Evolutionary conservation across 1,284 basidiomycete species (phyloP).

Genomic region (Moniliophthora roreri): DNA sequence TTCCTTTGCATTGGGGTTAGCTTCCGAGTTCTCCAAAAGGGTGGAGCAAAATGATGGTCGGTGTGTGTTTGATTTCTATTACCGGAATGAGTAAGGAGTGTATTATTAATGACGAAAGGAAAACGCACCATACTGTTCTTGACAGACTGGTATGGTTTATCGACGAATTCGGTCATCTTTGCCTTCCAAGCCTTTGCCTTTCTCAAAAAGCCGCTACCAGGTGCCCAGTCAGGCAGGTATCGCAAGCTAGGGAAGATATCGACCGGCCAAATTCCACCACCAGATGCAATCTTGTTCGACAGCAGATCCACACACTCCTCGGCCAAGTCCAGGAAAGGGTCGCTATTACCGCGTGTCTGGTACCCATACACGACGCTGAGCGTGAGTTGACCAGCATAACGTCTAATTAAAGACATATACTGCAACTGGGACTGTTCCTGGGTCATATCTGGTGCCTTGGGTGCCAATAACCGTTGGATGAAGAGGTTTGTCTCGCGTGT

Average conservation of each 20-base stretch:
- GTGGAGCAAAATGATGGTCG: constrained; percentile 63
- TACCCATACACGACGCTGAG: constrained; percentile 68
- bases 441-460: constrained; percentile 38
- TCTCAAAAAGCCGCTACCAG: constrained; percentile 45
- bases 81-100: not conserved
- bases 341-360: constrained; percentile 48
- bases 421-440: constrained; percentile 17
- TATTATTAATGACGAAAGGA: not conserved
- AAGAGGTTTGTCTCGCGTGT: constrained; percentile 51
- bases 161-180: constrained; percentile 66
- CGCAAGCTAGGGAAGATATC: constrained; percentile 52
- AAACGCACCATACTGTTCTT: constrained; percentile 50
- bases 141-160: constrained; percentile 60
- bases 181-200: constrained; percentile 65
- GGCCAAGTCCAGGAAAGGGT: constrained; percentile 57
- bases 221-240: constrained; percentile 44
- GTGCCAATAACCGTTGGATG: constrained; percentile 45
- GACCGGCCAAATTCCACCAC: constrained; percentile 69
- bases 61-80: constrained; percentile 47
- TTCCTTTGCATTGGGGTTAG: constrained; percentile 13
- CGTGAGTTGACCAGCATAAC: constrained; percentile 62
- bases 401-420: constrained; percentile 24
- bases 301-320: constrained; percentile 62
- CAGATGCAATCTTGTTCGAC: constrained; percentile 59
- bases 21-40: constrained; percentile 44